Evolutionary conservation across 306 rosid genomes (phyloP).

Genomic region (Purshia tridentata): DNA sequence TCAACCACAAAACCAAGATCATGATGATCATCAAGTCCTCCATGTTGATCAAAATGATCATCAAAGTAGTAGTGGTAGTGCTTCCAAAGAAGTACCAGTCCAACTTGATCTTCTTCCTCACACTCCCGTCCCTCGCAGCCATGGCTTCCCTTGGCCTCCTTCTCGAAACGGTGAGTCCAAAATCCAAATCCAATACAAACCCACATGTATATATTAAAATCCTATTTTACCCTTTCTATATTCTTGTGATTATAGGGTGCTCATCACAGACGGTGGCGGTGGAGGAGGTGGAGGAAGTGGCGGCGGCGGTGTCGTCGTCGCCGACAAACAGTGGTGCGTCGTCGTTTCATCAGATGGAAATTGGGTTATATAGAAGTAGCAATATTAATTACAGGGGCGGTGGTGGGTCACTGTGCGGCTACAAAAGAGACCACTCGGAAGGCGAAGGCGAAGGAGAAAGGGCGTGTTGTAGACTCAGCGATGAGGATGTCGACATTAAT

Average conservation of each 20-base stretch:
- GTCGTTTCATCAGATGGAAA: slow-evolving; percentile 42
- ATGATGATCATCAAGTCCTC: not conserved
- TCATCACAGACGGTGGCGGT: not conserved
- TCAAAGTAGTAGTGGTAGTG: not conserved
- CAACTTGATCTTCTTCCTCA: slow-evolving; percentile 44
- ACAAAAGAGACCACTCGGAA: slow-evolving; percentile 19
- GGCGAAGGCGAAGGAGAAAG: slow-evolving; percentile 31
- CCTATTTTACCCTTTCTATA: not conserved
- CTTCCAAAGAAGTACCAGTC: slow-evolving; percentile 17
- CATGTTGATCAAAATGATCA: not conserved
- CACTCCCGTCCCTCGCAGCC: slow-evolving; percentile 34
- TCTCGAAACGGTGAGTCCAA: slow-evolving; percentile 26
- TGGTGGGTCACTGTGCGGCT: not conserved
- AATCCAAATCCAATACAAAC: not conserved
- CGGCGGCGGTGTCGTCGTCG: slow-evolving; percentile 18
- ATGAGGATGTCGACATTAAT: slow-evolving; percentile 31
- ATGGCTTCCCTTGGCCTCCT: slow-evolving; percentile 36
- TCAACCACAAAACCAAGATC: slow-evolving; percentile 4
- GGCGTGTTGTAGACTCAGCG: slow-evolving; percentile 33
- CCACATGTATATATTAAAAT: not conserved
- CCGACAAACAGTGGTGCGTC: slow-evolving; percentile 35
- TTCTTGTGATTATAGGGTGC: not conserved
- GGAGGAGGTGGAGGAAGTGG: slow-evolving; percentile 20
- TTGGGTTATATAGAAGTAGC: slow-evolving; percentile 19
- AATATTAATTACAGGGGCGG: not conserved